Evolutionary conservation across 768 basidiomycete genomes (phyloP).

Genomic region (Trametes sanguinea): DNA sequence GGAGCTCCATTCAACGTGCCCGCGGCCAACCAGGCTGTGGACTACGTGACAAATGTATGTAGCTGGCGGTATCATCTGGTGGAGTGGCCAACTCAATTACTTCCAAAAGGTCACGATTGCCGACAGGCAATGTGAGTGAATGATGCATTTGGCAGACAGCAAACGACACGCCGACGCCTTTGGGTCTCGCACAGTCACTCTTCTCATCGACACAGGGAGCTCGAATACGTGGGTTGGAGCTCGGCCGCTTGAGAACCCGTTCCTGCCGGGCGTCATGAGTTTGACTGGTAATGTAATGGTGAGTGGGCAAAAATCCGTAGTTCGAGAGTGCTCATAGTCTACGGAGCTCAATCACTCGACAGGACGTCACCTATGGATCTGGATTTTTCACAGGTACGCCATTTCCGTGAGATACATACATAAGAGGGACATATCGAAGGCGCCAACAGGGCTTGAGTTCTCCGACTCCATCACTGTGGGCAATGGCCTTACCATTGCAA

Average conservation of each 20-base stretch:
- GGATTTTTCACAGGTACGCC: constrained; percentile 49
- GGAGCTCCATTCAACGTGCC: background rate
- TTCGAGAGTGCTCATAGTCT: too few relatives aligned
- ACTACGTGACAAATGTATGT: constrained; percentile 30
- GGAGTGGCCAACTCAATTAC: background rate
- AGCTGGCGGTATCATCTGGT: background rate
- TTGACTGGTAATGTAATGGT: constrained; percentile 32
- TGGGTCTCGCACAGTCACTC: constrained; percentile 29
- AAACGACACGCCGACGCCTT: too few relatives aligned
- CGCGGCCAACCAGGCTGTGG: constrained; percentile 24
- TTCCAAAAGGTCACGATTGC: constrained; percentile 22
- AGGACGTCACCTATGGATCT: constrained; percentile 48
- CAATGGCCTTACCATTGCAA: constrained; percentile 20
- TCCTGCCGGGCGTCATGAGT: constrained; percentile 41
- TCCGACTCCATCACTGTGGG: constrained; percentile 46
- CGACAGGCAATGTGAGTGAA: constrained; percentile 25
- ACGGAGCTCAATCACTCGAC: too few relatives aligned
- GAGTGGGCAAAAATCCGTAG: too few relatives aligned
- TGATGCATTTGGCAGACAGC: too few relatives aligned
- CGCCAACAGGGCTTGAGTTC: constrained; percentile 12
- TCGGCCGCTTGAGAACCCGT: constrained; percentile 33
- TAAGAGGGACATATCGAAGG: background rate
- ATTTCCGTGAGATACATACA: background rate
- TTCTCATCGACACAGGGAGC: constrained; percentile 57
- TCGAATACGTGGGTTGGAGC: constrained; percentile 61